Conservation (phyloP, 345 rosid species). For the Melaleuca alternifolia region DNA sequence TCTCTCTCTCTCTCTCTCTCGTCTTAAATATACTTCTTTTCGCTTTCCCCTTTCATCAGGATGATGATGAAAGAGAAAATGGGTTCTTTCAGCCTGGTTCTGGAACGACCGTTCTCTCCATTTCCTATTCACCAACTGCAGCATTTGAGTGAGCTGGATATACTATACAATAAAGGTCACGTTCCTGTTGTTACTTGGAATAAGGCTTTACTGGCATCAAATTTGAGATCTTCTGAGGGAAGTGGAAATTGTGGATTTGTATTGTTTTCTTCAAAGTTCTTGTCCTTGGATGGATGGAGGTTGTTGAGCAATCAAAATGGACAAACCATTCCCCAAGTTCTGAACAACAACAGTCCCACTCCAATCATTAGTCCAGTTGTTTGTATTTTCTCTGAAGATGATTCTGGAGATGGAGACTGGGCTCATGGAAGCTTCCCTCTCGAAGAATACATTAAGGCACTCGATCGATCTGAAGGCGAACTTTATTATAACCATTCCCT, state of each 20-base stretch:
- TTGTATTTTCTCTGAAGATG: constrained; percentile 63
- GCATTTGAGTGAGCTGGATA: constrained; percentile 38
- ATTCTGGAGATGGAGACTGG: constrained; percentile 83
- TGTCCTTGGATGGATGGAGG: constrained; percentile 50
- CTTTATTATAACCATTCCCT: constrained; percentile 71
- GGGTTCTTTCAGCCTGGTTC: constrained; percentile 63
- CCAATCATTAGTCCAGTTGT: constrained; percentile 44
- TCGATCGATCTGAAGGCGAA: constrained; percentile 86
- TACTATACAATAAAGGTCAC: constrained; percentile 65
- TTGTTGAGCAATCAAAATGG: constrained; percentile 33
- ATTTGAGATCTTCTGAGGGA: constrained; percentile 33
- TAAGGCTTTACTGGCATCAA: constrained; percentile 41
- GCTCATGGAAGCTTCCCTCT: constrained; percentile 80
- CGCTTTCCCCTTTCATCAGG: constrained; percentile 48
- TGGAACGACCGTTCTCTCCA: constrained; percentile 77
- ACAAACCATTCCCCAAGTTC: constrained; percentile 9
- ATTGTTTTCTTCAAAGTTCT: constrained; percentile 64
- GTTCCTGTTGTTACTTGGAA: constrained; percentile 71
- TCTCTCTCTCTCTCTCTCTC: not conserved
- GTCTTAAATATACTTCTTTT: constrained; percentile 7
- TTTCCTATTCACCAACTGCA: constrained; percentile 64
- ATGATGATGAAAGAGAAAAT: constrained; percentile 43
- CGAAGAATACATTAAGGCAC: constrained; percentile 80
- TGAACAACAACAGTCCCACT: constrained; percentile 23
- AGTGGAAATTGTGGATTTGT: constrained; percentile 69